Base-by-base conservation (phyloP, 441 rosid genomes). In the Adansonia gregorii region DNA sequence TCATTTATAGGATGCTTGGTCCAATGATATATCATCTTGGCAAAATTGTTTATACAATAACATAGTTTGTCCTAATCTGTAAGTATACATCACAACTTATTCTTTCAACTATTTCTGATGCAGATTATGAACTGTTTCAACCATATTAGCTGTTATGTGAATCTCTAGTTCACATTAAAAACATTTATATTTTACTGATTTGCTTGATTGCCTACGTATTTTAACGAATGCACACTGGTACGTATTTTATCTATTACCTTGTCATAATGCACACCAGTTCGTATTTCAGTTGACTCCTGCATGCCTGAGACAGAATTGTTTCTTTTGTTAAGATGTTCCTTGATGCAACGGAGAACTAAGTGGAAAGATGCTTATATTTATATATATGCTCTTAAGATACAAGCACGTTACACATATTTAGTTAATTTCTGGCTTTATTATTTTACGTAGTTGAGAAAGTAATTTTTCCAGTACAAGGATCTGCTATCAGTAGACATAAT, bases 21-120 rank as follows among this genome's bases (percentile, higher is more conserved):
- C 83, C 81, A 82, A 88, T 79, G 85, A 87, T 22, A 71, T 82
- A 76, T 74, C 89, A 5, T 71, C 59, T 22, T 95, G 97, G 98
- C 88, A 84, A 77, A 46, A 78, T 73, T 95, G 98, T 78, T 75
- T 60, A 73, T 6, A 77, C 55, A 80, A 90, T 83, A 60, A 78
- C 55, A 89, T 87, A 5, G 89, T 83, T 24, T 95, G 99, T 81
- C 95, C 99, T 17, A 82, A 95, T 76, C 69, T 35, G 97, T 94
- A 85, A 86, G 93, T 82, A 39, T 20, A 35, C 73, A 52, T 17
- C 45, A 69, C 35, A 63, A 10, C 17, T 39, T 63, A 19, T 69
- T 54, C 7, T 7, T 63, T 27, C 10, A 14, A 71, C 46, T 71
- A 46, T n/a, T 20, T 27, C 46, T 2, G 12, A 15, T 54, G 39